Base-by-base conservation (phyloP, 164 flowering plant genomes). In the Annona cherimola region DNA sequence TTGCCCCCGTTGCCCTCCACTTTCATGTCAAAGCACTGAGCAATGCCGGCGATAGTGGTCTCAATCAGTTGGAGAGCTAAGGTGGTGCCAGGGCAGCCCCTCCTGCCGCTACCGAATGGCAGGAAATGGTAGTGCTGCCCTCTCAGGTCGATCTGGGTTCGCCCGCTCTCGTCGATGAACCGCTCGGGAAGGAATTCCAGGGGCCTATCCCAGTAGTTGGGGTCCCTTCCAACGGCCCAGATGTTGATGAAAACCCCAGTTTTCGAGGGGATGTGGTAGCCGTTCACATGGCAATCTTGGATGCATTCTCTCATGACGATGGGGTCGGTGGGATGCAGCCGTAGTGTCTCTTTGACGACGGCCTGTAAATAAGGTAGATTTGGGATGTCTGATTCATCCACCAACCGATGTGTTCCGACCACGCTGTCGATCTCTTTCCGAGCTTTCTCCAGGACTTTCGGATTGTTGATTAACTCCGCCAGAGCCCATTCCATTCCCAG, bases 221-320 rank as follows among this genome's bases (percentile, higher is more conserved):
- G 90, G 75, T 91, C 88, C 40, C 89, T 81, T 1, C 81, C 81
- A 5, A 89, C 83, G 1, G 94, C 85, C 85, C 88, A 88, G 1
- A 76, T 60, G 57, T 89, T 89, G 59, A 89, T 70, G 3, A 84
- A 69, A 4, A 85, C 45, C 14, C 61, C 46, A 16, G 86, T 82
- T 14, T 73, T 74, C 43, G 88, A 84, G 0, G 86, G 85, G 14
- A 90, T 79, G 42, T 82, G 55, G 63, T 81, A 84, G n/a, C 82
- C 88, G 9, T 20, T 62, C 4, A 89, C 69, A 1, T 18, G 78
- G 72, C 85, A 83, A 18, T 77, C 73, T 66, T 80, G 74, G 8
- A 55, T 73, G 2, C 83, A 81, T 64, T 79, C 75, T 71, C 90
- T 77, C 0, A 72, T 1, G 12, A 79, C 69, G 1, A 88, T 6